phyloP scores from a whole-genome alignment of 805 yeast species.

The Sugiyamaella americana region DNA sequence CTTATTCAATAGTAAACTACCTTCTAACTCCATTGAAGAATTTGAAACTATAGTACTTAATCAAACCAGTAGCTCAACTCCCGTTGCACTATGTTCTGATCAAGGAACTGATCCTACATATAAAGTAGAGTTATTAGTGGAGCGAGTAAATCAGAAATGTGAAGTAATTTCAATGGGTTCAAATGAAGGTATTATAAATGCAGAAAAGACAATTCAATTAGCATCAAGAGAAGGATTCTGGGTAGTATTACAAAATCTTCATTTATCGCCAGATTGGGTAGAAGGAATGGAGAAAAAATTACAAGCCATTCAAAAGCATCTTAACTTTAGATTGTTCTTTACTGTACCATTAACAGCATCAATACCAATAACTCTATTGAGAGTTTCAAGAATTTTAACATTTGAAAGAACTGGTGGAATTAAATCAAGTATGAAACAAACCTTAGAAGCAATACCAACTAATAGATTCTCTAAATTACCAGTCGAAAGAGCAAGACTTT shows the following conservation, averaged over 20 bases:
- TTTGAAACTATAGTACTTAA: conserved; percentile 21
- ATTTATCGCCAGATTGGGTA: conserved; percentile 63
- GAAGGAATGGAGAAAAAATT: conserved; percentile 46
- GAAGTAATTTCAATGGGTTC: conserved; percentile 61
- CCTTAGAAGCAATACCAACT: conserved; percentile 27
- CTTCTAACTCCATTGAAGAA: conserved; percentile 6
- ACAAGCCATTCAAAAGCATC: conserved; percentile 28
- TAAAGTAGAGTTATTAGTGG: conserved; percentile 44
- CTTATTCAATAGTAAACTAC: conserved; percentile 7
- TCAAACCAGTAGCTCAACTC: conserved; percentile 23
- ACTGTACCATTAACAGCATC: conserved; percentile 50
- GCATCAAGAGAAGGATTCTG: conserved; percentile 52
- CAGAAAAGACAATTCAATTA: conserved; percentile 45
- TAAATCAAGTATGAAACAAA: conserved; percentile 40
- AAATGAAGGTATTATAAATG: conserved; percentile 52
- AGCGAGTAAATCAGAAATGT: conserved; percentile 26
- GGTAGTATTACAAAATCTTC: conserved; percentile 77
- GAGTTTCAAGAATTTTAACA: conserved; percentile 48
- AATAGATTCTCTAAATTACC: conserved; percentile 28
- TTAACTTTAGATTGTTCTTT: conserved; percentile 51
- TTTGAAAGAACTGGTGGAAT: conserved; percentile 63
- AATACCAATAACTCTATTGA: conserved; percentile 52
- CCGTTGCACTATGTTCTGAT: conserved; percentile 51
- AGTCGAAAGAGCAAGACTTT: conserved; percentile 42
- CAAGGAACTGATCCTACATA: conserved; percentile 64